phyloP scores from a whole-genome alignment of 2,329 filamentous ascomycete species.

The Tolypocladium ophioglossoides region DNA sequence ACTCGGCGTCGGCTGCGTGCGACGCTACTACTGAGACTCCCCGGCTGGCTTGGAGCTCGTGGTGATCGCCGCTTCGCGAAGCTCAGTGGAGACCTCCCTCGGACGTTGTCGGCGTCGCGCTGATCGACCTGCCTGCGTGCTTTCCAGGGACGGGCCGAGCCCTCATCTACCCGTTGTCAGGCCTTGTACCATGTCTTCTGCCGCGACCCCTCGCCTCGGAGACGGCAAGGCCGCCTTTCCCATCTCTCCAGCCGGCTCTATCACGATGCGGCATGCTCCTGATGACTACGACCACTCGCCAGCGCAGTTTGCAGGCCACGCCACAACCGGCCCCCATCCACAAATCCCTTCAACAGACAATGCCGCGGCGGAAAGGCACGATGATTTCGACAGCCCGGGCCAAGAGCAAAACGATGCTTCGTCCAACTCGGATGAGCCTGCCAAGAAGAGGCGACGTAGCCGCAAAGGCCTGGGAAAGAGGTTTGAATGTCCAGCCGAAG shows the following conservation, averaged over 20 bases:
- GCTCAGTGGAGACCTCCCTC: neutral
- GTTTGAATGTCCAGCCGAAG: constrained; percentile 74
- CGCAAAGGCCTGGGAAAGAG: constrained; percentile 72
- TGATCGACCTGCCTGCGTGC: neutral
- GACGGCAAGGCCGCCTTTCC: neutral
- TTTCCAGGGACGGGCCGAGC: neutral
- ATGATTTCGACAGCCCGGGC: neutral
- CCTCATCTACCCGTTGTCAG: neutral
- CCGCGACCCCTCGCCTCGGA: neutral
- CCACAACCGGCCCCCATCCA: neutral
- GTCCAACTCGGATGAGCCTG: constrained; percentile 6
- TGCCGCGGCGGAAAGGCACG: neutral
- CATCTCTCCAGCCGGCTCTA: neutral
- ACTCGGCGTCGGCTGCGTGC: neutral
- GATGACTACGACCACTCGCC: neutral
- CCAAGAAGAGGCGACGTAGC: constrained; percentile 53
- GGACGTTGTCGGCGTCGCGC: neutral
- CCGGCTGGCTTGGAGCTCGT: neutral
- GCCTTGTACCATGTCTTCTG: neutral
- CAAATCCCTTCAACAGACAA: neutral
- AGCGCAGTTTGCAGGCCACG: no score
- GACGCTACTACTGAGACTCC: neutral
- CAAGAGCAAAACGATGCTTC: constrained; percentile 3
- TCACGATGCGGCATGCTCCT: neutral
- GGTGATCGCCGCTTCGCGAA: neutral